phyloP scores from a whole-genome alignment of 2,329 filamentous ascomycete species.

The Alternaria triticimaculans region DNA sequence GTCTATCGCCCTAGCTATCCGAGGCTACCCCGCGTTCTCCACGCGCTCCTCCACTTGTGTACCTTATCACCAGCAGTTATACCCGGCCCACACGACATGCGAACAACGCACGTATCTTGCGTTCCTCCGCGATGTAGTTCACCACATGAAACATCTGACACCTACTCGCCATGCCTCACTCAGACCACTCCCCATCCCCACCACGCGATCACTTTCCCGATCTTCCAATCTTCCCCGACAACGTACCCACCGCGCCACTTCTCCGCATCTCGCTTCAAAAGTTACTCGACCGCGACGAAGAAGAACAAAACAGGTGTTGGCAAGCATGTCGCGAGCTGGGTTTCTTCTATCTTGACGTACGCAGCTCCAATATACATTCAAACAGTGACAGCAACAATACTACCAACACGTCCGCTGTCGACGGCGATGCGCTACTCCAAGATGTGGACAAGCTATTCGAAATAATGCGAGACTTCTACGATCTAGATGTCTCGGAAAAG shows the following conservation, averaged over 20 bases:
- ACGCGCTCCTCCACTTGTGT: not conserved
- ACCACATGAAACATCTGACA: not conserved
- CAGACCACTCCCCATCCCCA: conserved; percentile 22
- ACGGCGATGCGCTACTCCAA: conserved; percentile 51
- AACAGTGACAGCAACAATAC: not conserved
- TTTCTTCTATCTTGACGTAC: conserved; percentile 64
- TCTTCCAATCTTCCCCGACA: conserved; percentile 52
- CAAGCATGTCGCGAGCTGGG: conserved; percentile 57
- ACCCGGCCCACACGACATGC: not conserved
- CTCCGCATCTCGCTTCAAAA: conserved; percentile 51
- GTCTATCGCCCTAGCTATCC: not conserved
- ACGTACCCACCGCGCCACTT: conserved; percentile 50
- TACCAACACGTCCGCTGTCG: not conserved
- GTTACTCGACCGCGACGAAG: conserved; percentile 43
- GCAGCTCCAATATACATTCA: conserved; percentile 8
- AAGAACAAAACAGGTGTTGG: conserved; percentile 49
- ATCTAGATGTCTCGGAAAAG: conserved; percentile 59
- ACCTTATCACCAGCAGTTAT: not conserved
- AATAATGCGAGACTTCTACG: conserved; percentile 56
- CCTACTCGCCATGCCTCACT: conserved; percentile 28
- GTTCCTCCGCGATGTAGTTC: not conserved
- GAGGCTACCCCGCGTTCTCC: conserved; percentile 6
- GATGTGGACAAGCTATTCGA: conserved; percentile 56
- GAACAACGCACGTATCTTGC: not conserved
- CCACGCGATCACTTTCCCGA: conserved; percentile 28